phyloP scores from a whole-genome alignment of 2,329 filamentous ascomycete species.

The Arthrobotrys musiformis region DNA sequence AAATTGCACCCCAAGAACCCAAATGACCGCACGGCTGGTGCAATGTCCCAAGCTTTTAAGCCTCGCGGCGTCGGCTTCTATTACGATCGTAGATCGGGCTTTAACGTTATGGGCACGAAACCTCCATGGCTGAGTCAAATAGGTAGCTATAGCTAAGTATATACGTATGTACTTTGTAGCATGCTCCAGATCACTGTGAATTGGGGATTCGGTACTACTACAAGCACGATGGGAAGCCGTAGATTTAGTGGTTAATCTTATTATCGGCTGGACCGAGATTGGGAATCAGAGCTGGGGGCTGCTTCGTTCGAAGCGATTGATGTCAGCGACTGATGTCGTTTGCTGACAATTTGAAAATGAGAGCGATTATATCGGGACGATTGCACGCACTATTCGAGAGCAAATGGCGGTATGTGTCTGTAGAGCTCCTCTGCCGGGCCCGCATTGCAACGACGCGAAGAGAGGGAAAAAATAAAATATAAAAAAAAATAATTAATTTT shows the following conservation, averaged over 20 bases:
- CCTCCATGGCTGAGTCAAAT: constrained; percentile 21
- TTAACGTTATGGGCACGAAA: constrained; percentile 50
- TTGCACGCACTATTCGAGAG: constrained; percentile 18
- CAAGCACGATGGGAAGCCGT: too few species aligned
- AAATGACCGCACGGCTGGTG: background rate
- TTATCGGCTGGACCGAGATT: constrained; percentile 49
- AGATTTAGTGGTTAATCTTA: background rate
- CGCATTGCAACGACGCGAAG: background rate
- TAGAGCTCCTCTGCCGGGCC: constrained; percentile 47
- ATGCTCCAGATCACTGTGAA: too few species aligned
- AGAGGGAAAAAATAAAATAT: too few species aligned
- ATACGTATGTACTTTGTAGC: too few species aligned
- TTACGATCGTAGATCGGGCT: constrained; percentile 18
- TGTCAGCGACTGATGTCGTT: constrained; percentile 44
- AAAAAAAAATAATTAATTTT: background rate
- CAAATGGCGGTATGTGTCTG: background rate
- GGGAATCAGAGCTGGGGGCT: constrained; percentile 1
- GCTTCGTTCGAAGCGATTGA: constrained; percentile 45
- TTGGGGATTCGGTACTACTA: too few species aligned
- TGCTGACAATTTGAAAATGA: constrained; percentile 36
- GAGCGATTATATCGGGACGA: constrained; percentile 42
- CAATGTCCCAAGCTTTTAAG: constrained; percentile 14
- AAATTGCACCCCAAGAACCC: constrained; percentile 2
- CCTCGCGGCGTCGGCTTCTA: constrained; percentile 24
- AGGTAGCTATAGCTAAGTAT: too few species aligned